A percentile compares a stretch with the other conserved stretches of the same genome.
phyloP scores from a whole-genome alignment of 2,329 filamentous ascomycete genomes.

The Fusarium napiforme region DNA sequence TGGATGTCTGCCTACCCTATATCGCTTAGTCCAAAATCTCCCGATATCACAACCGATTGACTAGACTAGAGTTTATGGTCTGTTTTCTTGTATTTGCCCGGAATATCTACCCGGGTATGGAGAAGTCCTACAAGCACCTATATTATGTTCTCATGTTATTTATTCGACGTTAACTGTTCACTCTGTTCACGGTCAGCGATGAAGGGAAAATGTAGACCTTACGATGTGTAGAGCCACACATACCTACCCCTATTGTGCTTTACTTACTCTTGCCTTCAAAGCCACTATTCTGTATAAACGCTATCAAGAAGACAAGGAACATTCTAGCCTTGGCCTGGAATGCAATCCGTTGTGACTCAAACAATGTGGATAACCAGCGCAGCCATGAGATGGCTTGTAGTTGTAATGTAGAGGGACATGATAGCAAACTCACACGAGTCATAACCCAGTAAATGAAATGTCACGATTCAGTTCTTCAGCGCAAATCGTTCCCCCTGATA shows the following conservation, averaged over 20 bases:
- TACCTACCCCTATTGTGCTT: neutral
- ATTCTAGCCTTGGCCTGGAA: neutral
- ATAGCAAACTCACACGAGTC: neutral
- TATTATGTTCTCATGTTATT: neutral
- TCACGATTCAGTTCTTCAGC: neutral
- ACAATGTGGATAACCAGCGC: neutral
- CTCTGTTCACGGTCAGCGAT: too few relatives aligned
- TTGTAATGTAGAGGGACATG: neutral
- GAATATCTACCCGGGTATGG: neutral
- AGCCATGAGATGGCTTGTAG: neutral
- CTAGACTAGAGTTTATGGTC: neutral
- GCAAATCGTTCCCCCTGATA: neutral
- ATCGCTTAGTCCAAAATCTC: neutral
- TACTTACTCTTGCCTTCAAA: neutral
- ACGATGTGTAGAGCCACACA: neutral
- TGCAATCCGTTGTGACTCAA: neutral
- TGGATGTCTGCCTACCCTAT: neutral
- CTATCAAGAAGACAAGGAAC: neutral
- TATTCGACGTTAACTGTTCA: neutral
- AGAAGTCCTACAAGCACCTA: neutral
- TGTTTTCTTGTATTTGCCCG: neutral
- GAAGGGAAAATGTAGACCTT: neutral
- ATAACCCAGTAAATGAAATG: neutral
- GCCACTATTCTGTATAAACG: neutral
- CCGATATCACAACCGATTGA: neutral